Evolutionary conservation across 2,329 filamentous ascomycete species (phyloP), one percentile per base, ranked within the genome.

Genomic region (Verticillium klebahnii): DNA sequence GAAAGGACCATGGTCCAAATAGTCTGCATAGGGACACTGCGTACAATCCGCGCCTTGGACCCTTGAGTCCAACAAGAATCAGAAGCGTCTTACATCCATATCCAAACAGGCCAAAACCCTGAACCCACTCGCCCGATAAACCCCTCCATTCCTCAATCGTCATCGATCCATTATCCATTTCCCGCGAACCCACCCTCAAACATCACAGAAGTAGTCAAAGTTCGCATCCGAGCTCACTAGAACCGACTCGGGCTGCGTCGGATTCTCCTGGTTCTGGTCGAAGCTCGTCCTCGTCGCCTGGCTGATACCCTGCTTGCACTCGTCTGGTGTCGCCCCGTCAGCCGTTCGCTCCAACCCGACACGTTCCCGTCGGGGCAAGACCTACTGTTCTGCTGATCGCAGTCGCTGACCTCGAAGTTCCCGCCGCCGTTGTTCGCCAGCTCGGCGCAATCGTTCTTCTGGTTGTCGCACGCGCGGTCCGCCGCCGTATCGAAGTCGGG

Each of bases 191-290:
- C 45, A 4, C 54, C 17, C 45, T 73, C 66, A 77, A 57, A 73
- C 55, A 37, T 81, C 78, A 67, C 80, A 82, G 63, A 81, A 81
- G 63, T 78, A 77, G 61, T 81, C 77, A 64, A 80, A 80, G 25
- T 81, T 70, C 34, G 73, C 73, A 59, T 77, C 75, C 8, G 77
- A 74, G 60, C 74, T 77, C 36, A 75, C 72, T 45, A 80, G 67
- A 15, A 67, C 65, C n/a, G 71, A 71, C 7, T 73, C 68, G 40
- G 64, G 60, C 29, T 67, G 62, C 14, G 58, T 63, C 58, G 68
- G 68, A 4, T 59, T 66, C 15, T 66, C 68, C 19, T 60, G 36
- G 17, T 64, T 65, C 73, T 70, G 6, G 74, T 67, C 23, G 69
- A 69, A 2, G 67, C 59, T 52, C 58, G 40, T 59, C 45, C 31